Evolutionary conservation across 2,329 filamentous ascomycete species (phyloP), one percentile per base, ranked within the genome.

Genomic region (Alternaria sp.): DNA sequence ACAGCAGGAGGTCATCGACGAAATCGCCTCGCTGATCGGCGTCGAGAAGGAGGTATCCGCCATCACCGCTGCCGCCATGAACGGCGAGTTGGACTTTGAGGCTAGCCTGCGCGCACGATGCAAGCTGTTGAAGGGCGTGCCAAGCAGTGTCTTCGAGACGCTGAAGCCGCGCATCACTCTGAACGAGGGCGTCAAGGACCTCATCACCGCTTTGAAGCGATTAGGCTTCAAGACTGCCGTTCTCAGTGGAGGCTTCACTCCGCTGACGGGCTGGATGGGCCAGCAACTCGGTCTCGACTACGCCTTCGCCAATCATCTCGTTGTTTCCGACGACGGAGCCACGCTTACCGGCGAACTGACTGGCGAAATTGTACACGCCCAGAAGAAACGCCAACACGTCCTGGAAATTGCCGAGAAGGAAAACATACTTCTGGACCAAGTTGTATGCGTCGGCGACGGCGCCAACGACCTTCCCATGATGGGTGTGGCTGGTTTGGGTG

Each of bases 1-100:
- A 76, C 91, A 94, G 54, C 94, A 99, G 78, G 95, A 99, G 81
- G 94, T 97, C 62, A 98, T 99, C 75, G 95, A 99, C 78, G 89
- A 98, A 72, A 89, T 99, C 57, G 95, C 95, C 4, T 89, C 91
- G 54, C 91, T 91, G 38, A 88, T 97, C 2, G 92, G 93, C 53
- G 86, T 96, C n/a, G 88, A 92, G 69, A 88, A 88, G 54, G 84
- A 91, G 70, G 94, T 99, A 39, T 91, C 93, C 9, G 85, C 90
- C 71, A 98, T 99, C 69, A 99, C 95, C 0, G 90, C 90, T 61
- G 90, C 93, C 34, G 94, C 95, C 36, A 99, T 99, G 95, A 89
- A 94, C 68, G 95, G 95, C 61, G 94, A 98, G 81, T 84, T 98
- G 36, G 94, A 97, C 77, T 99, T 99, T 70, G 89, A 94, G 53